Percentiles rank a stretch among this genome's conserved stretches.
phyloP scores from a whole-genome alignment of 2,329 filamentous ascomycete genomes.

The Fusarium sp. region DNA sequence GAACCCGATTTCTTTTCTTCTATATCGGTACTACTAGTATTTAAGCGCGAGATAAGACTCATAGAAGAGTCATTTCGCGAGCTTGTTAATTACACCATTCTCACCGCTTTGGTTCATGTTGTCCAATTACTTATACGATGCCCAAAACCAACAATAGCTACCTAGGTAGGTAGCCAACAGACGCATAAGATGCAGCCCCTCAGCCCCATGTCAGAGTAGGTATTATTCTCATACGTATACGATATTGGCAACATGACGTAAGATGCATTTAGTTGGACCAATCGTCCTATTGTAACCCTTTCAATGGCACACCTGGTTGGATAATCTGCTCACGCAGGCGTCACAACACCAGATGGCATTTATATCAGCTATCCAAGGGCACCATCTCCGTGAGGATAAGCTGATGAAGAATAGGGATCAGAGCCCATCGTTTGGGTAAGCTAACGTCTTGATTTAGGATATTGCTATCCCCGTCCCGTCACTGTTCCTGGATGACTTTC shows the following conservation, averaged over 20 bases:
- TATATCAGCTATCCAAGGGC: neutral
- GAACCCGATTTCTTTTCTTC: neutral
- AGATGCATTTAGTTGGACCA: neutral
- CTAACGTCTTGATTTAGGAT: neutral
- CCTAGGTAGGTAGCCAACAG: neutral
- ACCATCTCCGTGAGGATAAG: neutral
- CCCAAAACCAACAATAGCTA: neutral
- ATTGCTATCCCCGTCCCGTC: neutral
- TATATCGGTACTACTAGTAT: neutral
- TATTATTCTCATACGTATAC: neutral
- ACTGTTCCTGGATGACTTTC: neutral
- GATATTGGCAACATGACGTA: conserved; percentile 20
- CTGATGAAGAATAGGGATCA: neutral
- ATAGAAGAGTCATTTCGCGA: neutral
- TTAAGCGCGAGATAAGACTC: neutral
- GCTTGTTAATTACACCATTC: neutral
- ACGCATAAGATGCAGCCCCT: neutral
- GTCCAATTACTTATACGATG: neutral
- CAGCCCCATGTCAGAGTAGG: conserved; percentile 2
- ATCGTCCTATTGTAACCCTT: neutral
- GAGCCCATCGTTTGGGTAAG: neutral
- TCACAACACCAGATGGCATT: neutral
- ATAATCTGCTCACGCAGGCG: neutral
- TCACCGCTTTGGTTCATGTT: conserved; percentile 17
- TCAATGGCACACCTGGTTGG: neutral